Conservation (phyloP, 306 rosid genomes). For the Lathyrus tuberosus region DNA sequence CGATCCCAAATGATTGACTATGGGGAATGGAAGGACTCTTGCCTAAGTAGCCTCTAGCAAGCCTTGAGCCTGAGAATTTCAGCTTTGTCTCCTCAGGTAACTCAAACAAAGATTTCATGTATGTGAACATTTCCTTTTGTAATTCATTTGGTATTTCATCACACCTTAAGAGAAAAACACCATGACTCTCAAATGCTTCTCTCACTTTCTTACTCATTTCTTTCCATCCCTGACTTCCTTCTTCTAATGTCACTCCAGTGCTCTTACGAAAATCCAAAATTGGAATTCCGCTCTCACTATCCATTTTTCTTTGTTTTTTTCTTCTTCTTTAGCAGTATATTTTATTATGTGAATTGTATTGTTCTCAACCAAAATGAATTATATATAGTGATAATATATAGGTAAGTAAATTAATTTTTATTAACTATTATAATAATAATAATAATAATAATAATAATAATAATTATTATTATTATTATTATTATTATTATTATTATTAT, state of each 20-base stretch:
- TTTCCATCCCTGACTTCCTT: slow-evolving; percentile 43
- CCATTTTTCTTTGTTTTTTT: slow-evolving; percentile 3
- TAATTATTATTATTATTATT: too few species aligned
- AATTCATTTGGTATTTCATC: slow-evolving; percentile 13
- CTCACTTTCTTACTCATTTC: too few species aligned
- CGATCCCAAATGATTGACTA: slow-evolving; percentile 52
- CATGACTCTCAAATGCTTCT: slow-evolving; percentile 40
- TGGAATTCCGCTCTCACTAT: slow-evolving; percentile 17
- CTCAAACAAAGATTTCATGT: slow-evolving; percentile 49
- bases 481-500: too few species aligned
- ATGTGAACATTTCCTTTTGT: slow-evolving; percentile 35
- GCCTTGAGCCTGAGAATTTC: slow-evolving; percentile 39
- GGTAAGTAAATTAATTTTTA: too few species aligned
- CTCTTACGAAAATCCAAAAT: slow-evolving; percentile 31
- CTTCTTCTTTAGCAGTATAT: not conserved
- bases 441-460: too few species aligned
- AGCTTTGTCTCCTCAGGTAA: slow-evolving; percentile 53
- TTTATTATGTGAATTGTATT: not conserved
- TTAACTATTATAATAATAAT: too few species aligned
- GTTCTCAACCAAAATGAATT: too few species aligned
- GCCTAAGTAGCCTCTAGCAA: slow-evolving; percentile 42
- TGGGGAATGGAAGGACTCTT: slow-evolving; percentile 38
- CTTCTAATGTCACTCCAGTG: slow-evolving; percentile 6
- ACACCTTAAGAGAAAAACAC: slow-evolving; percentile 32
- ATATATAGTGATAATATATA: too few species aligned